A percentile compares a stretch with the other conserved stretches of the same genome.
Conservation (phyloP, 2,329 filamentous ascomycete species). For the Parafenestella ontariensis region DNA sequence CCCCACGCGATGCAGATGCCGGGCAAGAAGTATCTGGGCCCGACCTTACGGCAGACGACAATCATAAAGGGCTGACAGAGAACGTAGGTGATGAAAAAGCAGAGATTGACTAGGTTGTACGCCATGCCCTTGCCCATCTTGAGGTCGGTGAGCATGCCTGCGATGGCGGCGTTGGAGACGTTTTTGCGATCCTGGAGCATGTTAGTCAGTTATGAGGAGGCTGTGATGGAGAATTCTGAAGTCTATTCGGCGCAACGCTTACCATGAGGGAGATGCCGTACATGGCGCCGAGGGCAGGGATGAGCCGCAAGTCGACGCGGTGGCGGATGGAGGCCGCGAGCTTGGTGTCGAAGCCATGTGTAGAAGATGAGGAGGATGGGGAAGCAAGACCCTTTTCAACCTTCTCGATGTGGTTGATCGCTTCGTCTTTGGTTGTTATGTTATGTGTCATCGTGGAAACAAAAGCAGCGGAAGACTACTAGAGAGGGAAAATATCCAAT, state of each 20-base stretch:
- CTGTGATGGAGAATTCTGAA: not conserved
- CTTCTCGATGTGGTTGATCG: conserved; percentile 23
- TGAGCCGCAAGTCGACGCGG: conserved; percentile 32
- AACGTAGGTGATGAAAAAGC: conserved; percentile 38
- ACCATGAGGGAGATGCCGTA: conserved; percentile 32
- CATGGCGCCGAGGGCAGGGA: conserved; percentile 33
- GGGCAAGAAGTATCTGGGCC: conserved; percentile 30
- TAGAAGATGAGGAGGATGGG: conserved; percentile 12
- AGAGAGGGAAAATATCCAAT: too few relatives aligned
- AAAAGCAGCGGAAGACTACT: not conserved
- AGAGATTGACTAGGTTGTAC: conserved; percentile 34
- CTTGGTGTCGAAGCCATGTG: conserved; percentile 25
- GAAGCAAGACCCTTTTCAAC: conserved; percentile 26
- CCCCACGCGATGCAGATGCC: conserved; percentile 31
- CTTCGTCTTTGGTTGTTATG: conserved; percentile 21
- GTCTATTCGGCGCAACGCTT: not conserved
- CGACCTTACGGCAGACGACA: conserved; percentile 25
- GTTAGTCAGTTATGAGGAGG: not conserved
- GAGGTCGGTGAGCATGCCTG: conserved; percentile 32
- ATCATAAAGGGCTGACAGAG: conserved; percentile 33
- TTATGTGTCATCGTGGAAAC: conserved; percentile 17
- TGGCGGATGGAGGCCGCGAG: conserved; percentile 28
- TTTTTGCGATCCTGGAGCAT: conserved; percentile 29
- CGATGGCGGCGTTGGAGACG: conserved; percentile 34
- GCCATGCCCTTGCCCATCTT: conserved; percentile 22